A percentile compares a stretch with the other conserved stretches of the same genome.
These are phyloP conservation scores for Neoboletus brunneissimus DNA, from an alignment of 768 basidiomycete genomes.

Conservation along the genomic window DNA sequence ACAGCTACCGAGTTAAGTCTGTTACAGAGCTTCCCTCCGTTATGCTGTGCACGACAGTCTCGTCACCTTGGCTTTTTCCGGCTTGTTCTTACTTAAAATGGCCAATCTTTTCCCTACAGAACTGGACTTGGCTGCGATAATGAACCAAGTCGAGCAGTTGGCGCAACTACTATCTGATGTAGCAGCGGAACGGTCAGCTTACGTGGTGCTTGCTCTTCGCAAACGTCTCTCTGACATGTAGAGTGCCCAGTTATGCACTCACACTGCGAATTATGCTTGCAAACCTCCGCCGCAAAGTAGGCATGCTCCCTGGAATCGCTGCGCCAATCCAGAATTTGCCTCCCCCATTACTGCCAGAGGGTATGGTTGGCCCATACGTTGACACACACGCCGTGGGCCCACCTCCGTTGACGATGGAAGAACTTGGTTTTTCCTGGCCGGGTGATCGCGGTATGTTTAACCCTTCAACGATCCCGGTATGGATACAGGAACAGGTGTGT, in stretches of 20 bases:
- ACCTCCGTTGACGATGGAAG: conserved; percentile 78
- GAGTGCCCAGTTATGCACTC: conserved; percentile 68
- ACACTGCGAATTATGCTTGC: conserved; percentile 93
- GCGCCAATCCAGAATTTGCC: conserved; percentile 51
- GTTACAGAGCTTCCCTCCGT: conserved; percentile 72
- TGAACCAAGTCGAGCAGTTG: conserved; percentile 84
- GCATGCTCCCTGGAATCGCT: conserved; percentile 50
- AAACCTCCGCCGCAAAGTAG: conserved; percentile 85
- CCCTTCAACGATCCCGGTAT: conserved; percentile 79
- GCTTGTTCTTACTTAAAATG: conserved; percentile 91
- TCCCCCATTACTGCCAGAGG: conserved; percentile 52
- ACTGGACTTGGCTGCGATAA: conserved; percentile 73
- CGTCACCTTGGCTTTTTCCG: conserved; percentile 88
- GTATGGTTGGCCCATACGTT: conserved; percentile 55
- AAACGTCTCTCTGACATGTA: conserved; percentile 10
- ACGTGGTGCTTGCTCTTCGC: neutral
- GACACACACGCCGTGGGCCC: conserved; percentile 49
- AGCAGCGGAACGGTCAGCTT: conserved; percentile 77
- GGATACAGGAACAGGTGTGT: conserved; percentile 88
- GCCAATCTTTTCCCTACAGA: conserved; percentile 88
- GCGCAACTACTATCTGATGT: conserved; percentile 89
- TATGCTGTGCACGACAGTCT: conserved; percentile 93
- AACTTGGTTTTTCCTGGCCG: conserved; percentile 77
- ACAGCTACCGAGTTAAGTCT: neutral
- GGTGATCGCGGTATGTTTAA: conserved; percentile 63